These are phyloP conservation scores for Luffa aegyptiaca DNA, from an alignment of 306 rosid species.

Conservation along the genomic window DNA sequence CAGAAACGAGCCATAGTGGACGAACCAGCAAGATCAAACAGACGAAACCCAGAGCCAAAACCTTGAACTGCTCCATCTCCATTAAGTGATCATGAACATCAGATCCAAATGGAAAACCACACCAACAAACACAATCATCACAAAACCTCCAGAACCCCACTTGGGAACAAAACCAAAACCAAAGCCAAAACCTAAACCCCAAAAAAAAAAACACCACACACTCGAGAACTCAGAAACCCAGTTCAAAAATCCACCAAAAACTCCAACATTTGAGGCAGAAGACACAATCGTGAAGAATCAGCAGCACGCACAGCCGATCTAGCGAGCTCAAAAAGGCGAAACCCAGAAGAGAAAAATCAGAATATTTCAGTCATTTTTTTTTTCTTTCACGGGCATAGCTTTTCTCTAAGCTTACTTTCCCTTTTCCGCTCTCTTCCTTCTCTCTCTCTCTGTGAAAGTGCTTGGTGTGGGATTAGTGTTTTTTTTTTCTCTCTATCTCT, in stretches of 20 bases:
- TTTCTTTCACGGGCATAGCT: constrained; percentile 7
- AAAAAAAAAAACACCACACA: constrained; percentile 1
- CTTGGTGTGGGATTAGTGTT: constrained; percentile 27
- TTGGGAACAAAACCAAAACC: constrained; percentile 9
- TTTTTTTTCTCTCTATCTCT: not conserved
- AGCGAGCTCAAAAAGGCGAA: constrained; percentile 16
- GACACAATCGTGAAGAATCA: constrained; percentile 18
- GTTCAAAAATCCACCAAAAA: constrained; percentile 31
- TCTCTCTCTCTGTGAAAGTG: constrained; percentile 20
- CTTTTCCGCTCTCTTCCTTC: constrained; percentile 16
- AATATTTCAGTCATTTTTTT: constrained; percentile 16
- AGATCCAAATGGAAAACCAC: constrained; percentile 65
- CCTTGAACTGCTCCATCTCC: constrained; percentile 44
- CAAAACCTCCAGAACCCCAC: constrained; percentile 7
- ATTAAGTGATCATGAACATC: constrained; percentile 43
- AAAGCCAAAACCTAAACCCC: constrained; percentile 5
- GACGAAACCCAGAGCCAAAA: constrained; percentile 39
- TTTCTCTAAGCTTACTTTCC: constrained; percentile 15
- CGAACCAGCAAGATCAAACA: constrained; percentile 45
- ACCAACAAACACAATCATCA: constrained; percentile 39
- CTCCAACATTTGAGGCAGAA: constrained; percentile 31
- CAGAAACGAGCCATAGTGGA: constrained; percentile 65
- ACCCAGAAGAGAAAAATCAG: constrained; percentile 19
- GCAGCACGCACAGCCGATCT: constrained; percentile 48
- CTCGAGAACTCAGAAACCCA: not conserved